These are phyloP conservation scores for Chalara sp. DNA, from an alignment of 2,329 filamentous ascomycete species.

Conservation along the genomic window DNA sequence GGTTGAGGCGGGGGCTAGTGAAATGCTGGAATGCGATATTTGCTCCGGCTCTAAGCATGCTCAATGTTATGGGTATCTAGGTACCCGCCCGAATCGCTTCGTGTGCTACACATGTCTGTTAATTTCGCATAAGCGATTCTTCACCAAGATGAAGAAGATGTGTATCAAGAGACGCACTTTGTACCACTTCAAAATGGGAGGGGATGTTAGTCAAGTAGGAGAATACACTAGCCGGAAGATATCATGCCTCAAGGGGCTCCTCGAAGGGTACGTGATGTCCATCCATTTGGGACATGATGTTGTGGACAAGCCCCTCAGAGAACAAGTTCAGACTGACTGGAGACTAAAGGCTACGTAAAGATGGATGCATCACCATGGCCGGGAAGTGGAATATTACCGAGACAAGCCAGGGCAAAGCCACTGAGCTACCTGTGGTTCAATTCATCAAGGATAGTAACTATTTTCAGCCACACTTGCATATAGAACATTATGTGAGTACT, in stretches of 20 bases:
- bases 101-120: conserved; percentile 17
- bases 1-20: not conserved
- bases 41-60: conserved; percentile 14
- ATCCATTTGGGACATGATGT: too few relatives aligned
- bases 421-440: too few relatives aligned
- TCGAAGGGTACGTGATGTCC: not conserved
- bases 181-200: conserved; percentile 7
- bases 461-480: not conserved
- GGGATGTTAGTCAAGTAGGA: conserved; percentile 4
- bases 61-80: conserved; percentile 19
- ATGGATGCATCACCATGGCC: too few relatives aligned
- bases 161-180: conserved; percentile 12
- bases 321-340: too few relatives aligned
- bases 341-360: too few relatives aligned
- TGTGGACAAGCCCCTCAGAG: too few relatives aligned
- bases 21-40: conserved; percentile 15
- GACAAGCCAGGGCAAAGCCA: too few relatives aligned
- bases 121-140: not conserved
- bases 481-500: not conserved
- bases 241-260: not conserved
- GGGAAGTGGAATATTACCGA: too few relatives aligned
- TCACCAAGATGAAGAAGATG: conserved; percentile 5
- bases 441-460: not conserved
- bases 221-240: conserved; percentile 1
- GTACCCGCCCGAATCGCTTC: not conserved